A percentile compares a stretch with the other conserved stretches of the same genome.
These are phyloP conservation scores for Arthroderma sp. DNA, from an alignment of 2,329 filamentous ascomycete species.

Conservation along the genomic window DNA sequence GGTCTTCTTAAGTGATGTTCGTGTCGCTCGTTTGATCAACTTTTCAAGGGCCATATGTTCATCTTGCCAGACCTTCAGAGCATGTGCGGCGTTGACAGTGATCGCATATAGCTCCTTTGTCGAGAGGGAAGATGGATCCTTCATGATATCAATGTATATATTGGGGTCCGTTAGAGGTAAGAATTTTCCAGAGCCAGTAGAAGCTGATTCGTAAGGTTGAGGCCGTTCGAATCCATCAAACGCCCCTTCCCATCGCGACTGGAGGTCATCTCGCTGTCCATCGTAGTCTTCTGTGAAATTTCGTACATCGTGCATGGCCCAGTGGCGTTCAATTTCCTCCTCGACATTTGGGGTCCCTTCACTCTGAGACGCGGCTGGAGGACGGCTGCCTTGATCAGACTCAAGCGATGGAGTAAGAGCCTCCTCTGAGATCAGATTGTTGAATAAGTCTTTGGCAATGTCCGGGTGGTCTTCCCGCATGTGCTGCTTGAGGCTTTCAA, in stretches of 20 bases:
- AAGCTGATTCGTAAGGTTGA: constrained; percentile 25
- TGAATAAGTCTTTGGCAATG: constrained; percentile 13
- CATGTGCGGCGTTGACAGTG: constrained; percentile 42
- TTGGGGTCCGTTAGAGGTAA: constrained; percentile 28
- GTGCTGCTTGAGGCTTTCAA: constrained; percentile 25
- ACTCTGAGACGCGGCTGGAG: not conserved
- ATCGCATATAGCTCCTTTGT: constrained; percentile 44
- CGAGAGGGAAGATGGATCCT: constrained; percentile 31
- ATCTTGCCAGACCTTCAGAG: constrained; percentile 46
- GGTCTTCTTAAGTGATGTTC: constrained; percentile 41
- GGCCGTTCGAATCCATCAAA: constrained; percentile 25
- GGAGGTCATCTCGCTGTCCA: constrained; percentile 21
- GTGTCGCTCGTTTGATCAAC: constrained; percentile 37
- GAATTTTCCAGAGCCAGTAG: constrained; percentile 25
- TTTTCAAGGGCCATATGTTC: constrained; percentile 43
- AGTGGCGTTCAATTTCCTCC: constrained; percentile 24
- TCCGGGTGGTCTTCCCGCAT: constrained; percentile 26
- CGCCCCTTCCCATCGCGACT: constrained; percentile 23
- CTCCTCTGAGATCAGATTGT: constrained; percentile 9
- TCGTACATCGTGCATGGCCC: constrained; percentile 28
- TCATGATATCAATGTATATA: constrained; percentile 27
- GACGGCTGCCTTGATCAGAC: constrained; percentile 4
- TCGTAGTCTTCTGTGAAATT: constrained; percentile 27
- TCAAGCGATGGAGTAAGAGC: constrained; percentile 7
- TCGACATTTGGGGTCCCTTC: constrained; percentile 16